Evolutionary conservation across 352 stramenopile species (phyloP).

Genomic region (Phytophthora megakarya): DNA sequence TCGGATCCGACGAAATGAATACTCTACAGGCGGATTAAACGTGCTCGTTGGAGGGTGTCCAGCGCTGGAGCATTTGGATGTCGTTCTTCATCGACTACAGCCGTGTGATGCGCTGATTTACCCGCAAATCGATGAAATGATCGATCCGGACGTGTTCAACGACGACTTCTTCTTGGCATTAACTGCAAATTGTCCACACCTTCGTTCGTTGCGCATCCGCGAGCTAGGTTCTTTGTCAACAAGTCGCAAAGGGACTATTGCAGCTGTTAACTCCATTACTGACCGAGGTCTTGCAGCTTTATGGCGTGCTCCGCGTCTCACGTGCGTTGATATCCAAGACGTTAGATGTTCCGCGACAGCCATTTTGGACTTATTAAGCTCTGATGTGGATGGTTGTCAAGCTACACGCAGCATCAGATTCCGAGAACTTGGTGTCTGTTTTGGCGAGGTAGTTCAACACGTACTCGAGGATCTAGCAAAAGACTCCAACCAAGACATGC

Average conservation of each 20-base stretch:
- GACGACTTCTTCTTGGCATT: slow-evolving; percentile 44
- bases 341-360: slow-evolving; percentile 37
- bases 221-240: slow-evolving; percentile 33
- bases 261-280: slow-evolving; percentile 40
- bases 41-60: slow-evolving; percentile 40
- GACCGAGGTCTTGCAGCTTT: slow-evolving; percentile 39
- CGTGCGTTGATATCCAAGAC: slow-evolving; percentile 43
- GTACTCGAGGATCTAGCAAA: slow-evolving; percentile 33
- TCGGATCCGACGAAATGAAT: slow-evolving; percentile 53
- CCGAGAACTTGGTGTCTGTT: slow-evolving; percentile 46
- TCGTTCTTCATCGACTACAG: slow-evolving; percentile 56
- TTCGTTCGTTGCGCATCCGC: slow-evolving; percentile 44
- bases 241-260: slow-evolving; percentile 24
- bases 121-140: slow-evolving; percentile 66
- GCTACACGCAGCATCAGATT: slow-evolving; percentile 25
- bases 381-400: background rate
- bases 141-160: slow-evolving; percentile 55
- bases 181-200: slow-evolving; percentile 22
- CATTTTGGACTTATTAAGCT: slow-evolving; percentile 30
- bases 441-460: slow-evolving; percentile 41
- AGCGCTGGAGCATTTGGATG: slow-evolving; percentile 40
- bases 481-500: background rate
- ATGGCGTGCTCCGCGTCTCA: slow-evolving; percentile 22
- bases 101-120: slow-evolving; percentile 54
- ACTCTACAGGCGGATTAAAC: slow-evolving; percentile 49